Evolutionary conservation across 2,329 filamentous ascomycete species (phyloP), one percentile per base, ranked within the genome.

Genomic region (Pseudocercospora fijiensis): DNA sequence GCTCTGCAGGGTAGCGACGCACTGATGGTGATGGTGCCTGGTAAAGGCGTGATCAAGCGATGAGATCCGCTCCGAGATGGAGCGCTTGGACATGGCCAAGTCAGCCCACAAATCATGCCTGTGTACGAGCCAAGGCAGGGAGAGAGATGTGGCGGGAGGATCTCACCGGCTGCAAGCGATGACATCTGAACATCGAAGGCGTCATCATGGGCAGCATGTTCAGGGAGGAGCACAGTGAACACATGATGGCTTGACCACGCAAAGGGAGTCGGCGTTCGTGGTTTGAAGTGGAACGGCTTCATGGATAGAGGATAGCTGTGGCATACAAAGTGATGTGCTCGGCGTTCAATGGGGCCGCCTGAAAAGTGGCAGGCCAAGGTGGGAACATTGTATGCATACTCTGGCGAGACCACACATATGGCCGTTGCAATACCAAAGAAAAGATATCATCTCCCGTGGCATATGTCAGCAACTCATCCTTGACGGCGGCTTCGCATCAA

Each of bases 1-100:
- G 58, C 60, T 28, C 57, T 30, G 33, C 56, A 68, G 66, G 66
- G 62, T 61, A 63, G 60, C 62, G 58, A 62, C 24, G 55, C 52
- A n/a, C 43, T 65, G 49, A 18, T 28, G 49, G 49, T 53, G 49
- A 53, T 53, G 49, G 49, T 53, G 49, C 24, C 26, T 26, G 26
- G 49, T 9, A n/a, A 26, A 26, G 49, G 49, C 49, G 28, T 53
- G 11, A 10, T 26, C 22, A 30, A 26, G 26, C 26, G 49, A 53
- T 53, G 45, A 47, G 11, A 37, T 37, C 13, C 4, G 13, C 13
- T 16, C 33, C n/a, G 13, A n/a, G 33, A 47, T 11, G n/a, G n/a
- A 24, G n/a, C 4, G 8, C 7, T 47, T 13, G 43, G 43, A 16
- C 3, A 47, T 7, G 43, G 22, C 43, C 43, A 24, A 5, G 10